Evolutionary conservation across 768 basidiomycete genomes (phyloP).

Genomic region (Lyophyllum shimeji): DNA sequence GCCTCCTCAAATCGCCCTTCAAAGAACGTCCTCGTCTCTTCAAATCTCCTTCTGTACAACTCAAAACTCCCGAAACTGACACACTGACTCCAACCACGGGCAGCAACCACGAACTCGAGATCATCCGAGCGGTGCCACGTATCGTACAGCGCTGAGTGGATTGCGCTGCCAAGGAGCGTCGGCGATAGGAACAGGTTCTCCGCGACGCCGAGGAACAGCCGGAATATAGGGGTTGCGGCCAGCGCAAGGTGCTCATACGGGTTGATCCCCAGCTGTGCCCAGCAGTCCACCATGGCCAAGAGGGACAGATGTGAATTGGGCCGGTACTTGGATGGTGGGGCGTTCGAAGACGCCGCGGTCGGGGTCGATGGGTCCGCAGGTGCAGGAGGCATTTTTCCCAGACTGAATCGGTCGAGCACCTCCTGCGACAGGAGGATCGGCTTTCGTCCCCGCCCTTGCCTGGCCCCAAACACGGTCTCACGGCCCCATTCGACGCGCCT

Average conservation of each 20-base stretch:
- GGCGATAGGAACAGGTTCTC: constrained; percentile 88
- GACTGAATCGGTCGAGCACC: constrained; percentile 86
- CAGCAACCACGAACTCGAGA: constrained; percentile 91
- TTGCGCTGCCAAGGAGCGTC: constrained; percentile 60
- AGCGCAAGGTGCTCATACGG: constrained; percentile 91
- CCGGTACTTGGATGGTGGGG: constrained; percentile 37
- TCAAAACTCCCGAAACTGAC: constrained; percentile 92
- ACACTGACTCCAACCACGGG: constrained; percentile 95
- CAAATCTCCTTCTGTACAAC: constrained; percentile 78
- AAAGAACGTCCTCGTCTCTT: constrained; percentile 80
- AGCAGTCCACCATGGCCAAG: constrained; percentile 98
- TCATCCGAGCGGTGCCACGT: constrained; percentile 85
- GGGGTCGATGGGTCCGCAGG: constrained; percentile 13
- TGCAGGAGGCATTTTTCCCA: constrained; percentile 45
- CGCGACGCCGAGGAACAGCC: constrained; percentile 95
- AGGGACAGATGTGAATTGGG: constrained; percentile 92
- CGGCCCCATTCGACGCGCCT: constrained; percentile 73
- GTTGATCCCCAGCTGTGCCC: constrained; percentile 83
- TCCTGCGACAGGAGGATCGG: constrained; percentile 85
- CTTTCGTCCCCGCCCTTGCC: constrained; percentile 30
- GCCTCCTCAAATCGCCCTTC: constrained; percentile 86
- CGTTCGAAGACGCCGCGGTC: constrained; percentile 53
- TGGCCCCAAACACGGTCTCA: constrained; percentile 70
- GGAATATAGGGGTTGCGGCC: constrained; percentile 94
- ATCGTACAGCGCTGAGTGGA: constrained; percentile 75